Percentiles rank a stretch among this genome's conserved stretches.
phyloP scores from a whole-genome alignment of 2,329 filamentous ascomycete genomes.

The Aspergillus piperis region DNA sequence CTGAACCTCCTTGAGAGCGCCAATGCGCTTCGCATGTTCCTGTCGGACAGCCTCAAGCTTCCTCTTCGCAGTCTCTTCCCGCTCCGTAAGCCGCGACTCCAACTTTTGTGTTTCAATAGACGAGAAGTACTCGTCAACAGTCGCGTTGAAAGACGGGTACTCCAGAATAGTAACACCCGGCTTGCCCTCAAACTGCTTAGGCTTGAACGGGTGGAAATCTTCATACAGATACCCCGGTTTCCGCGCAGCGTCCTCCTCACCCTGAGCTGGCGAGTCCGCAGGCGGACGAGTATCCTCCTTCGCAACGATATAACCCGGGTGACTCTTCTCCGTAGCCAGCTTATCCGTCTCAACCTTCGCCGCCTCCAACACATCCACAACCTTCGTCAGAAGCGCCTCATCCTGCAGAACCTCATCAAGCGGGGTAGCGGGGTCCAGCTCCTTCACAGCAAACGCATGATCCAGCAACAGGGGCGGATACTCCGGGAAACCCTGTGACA shows the following conservation, averaged over 20 bases:
- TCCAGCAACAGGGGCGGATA: slow-evolving; percentile 85
- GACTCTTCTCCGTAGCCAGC: slow-evolving; percentile 65
- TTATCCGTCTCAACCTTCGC: slow-evolving; percentile 69
- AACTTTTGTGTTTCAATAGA: slow-evolving; percentile 93
- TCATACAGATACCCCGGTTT: slow-evolving; percentile 69
- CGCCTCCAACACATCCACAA: slow-evolving; percentile 69
- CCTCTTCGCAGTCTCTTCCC: slow-evolving; percentile 75
- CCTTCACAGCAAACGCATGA: slow-evolving; percentile 71
- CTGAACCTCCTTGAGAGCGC: slow-evolving; percentile 78
- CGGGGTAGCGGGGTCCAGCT: slow-evolving; percentile 68
- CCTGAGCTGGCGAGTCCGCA: slow-evolving; percentile 36
- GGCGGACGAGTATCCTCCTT: slow-evolving; percentile 52
- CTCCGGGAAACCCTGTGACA: slow-evolving; percentile 84
- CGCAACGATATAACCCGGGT: slow-evolving; percentile 86
- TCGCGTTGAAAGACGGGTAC: slow-evolving; percentile 85
- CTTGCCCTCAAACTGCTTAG: slow-evolving; percentile 73
- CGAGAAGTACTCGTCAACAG: slow-evolving; percentile 95
- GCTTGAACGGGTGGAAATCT: slow-evolving; percentile 92
- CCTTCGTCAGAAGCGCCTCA: slow-evolving; percentile 62
- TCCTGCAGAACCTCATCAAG: slow-evolving; percentile 70
- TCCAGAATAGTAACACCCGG: slow-evolving; percentile 68
- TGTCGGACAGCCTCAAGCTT: slow-evolving; percentile 82
- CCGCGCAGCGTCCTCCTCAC: slow-evolving; percentile 36
- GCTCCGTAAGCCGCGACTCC: slow-evolving; percentile 77
- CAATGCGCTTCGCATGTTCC: slow-evolving; percentile 83